Conservation (phyloP, 768 basidiomycete species). For the Lactarius trivialis region DNA sequence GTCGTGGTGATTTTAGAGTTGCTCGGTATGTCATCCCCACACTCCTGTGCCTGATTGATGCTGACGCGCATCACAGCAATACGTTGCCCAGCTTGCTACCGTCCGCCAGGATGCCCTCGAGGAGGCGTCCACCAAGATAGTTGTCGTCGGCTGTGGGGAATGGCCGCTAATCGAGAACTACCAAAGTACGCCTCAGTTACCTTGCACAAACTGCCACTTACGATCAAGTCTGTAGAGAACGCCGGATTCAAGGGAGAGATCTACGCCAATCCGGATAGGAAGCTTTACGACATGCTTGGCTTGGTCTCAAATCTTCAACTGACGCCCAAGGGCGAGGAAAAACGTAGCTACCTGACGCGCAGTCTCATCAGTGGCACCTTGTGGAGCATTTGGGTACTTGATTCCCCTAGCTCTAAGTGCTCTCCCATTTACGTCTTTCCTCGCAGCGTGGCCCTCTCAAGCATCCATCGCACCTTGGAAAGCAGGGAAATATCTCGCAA, state of each 20-base stretch:
- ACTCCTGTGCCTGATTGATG: not conserved
- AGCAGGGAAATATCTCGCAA: conserved; percentile 20
- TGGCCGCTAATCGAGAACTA: conserved; percentile 21
- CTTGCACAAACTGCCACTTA: not conserved
- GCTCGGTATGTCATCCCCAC: conserved; percentile 6
- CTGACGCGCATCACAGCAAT: conserved; percentile 15
- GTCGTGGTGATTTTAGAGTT: conserved; percentile 2
- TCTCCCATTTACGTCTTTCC: not conserved
- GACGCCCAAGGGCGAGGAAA: conserved; percentile 14
- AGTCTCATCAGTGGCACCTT: conserved; percentile 8
- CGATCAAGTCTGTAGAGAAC: not conserved
- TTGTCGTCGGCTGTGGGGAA: conserved; percentile 19
- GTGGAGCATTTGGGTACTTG: conserved; percentile 16
- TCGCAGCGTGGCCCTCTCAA: conserved; percentile 17
- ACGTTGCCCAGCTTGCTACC: conserved; percentile 15
- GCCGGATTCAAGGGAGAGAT: conserved; percentile 18
- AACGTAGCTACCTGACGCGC: conserved; percentile 16
- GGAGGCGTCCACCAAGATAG: conserved; percentile 7
- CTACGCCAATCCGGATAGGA: conserved; percentile 21
- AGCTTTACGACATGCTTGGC: conserved; percentile 17
- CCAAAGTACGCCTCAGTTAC: conserved; percentile 1
- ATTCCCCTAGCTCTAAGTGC: not conserved
- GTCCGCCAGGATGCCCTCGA: conserved; percentile 15
- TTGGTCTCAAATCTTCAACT: conserved; percentile 16
- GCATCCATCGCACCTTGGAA: conserved; percentile 16